A percentile compares a stretch with the other conserved stretches of the same genome.
phyloP scores from a whole-genome alignment of 1,284 basidiomycete species.

The Puccinia polysora region DNA sequence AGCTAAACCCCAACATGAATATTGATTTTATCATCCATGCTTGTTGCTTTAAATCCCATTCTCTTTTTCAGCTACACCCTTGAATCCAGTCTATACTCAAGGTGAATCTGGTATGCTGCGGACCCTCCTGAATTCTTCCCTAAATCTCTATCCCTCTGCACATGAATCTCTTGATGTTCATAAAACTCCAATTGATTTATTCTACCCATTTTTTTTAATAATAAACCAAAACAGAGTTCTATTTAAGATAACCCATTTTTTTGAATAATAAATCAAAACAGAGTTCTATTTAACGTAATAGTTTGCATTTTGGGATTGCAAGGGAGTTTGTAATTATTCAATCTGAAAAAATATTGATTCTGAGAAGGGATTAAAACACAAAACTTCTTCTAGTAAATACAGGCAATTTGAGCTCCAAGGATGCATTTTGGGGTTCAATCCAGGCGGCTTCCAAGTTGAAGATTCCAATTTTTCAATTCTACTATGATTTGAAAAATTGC shows the following conservation, averaged over 20 bases:
- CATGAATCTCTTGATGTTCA: background rate
- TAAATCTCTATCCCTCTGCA: background rate
- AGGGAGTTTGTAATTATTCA: background rate
- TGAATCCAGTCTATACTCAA: constrained; percentile 55
- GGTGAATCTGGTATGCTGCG: constrained; percentile 51
- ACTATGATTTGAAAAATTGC: background rate
- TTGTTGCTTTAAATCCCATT: background rate
- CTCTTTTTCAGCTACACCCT: constrained; percentile 52
- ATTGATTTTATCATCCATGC: background rate
- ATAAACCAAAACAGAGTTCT: constrained; percentile 33
- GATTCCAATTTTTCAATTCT: constrained; percentile 30
- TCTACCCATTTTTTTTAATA: too few relatives aligned
- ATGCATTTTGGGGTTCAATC: constrained; percentile 16
- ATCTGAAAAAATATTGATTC: background rate
- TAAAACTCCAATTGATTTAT: background rate
- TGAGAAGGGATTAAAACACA: constrained; percentile 28
- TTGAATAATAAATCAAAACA: too few relatives aligned
- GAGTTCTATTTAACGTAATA: constrained; percentile 27
- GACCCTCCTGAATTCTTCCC: constrained; percentile 47
- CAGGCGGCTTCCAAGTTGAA: constrained; percentile 28
- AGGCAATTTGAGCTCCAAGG: constrained; percentile 4
- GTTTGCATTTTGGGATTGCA: background rate
- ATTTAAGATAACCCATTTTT: too few relatives aligned
- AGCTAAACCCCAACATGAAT: background rate
- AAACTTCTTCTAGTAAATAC: constrained; percentile 27